phyloP scores from a whole-genome alignment of 345 rosid genomes.

The Aquilaria yunnanensis region DNA sequence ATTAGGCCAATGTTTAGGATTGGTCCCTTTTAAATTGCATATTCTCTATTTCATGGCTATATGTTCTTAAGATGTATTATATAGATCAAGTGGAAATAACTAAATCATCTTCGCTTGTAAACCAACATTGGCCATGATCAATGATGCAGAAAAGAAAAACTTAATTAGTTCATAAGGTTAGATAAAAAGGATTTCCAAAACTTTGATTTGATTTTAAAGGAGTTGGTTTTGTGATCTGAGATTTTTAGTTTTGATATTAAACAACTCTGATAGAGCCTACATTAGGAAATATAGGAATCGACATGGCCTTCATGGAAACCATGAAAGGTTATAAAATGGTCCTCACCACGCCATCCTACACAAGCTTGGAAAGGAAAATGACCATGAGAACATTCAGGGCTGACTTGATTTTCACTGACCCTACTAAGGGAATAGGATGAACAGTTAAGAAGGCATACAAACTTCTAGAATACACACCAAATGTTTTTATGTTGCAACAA shows the following conservation, averaged over 20 bases:
- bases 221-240: too few species aligned
- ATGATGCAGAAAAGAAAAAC: conserved; percentile 71
- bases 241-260: conserved; percentile 20
- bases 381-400: conserved; percentile 96
- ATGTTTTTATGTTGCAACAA: conserved; percentile 80
- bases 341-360: conserved; percentile 98
- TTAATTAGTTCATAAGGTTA: conserved; percentile 77
- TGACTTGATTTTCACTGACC: conserved; percentile 86
- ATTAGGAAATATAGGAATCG: conserved; percentile 95
- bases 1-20: too few species aligned
- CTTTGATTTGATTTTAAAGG: background rate
- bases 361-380: conserved; percentile 94
- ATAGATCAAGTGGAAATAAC: background rate
- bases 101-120: conserved; percentile 24
- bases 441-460: conserved; percentile 88
- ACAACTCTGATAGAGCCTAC: conserved; percentile 93
- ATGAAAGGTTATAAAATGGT: conserved; percentile 85
- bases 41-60: background rate
- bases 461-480: conserved; percentile 71
- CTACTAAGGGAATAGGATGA: conserved; percentile 95
- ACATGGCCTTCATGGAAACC: conserved; percentile 93
- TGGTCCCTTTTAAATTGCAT: too few species aligned
- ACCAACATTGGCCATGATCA: conserved; percentile 84
- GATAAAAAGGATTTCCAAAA: background rate
- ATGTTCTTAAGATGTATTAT: background rate